Conservation (phyloP, 1,139 yeast species). For the Blastobotrys ciferrii region DNA sequence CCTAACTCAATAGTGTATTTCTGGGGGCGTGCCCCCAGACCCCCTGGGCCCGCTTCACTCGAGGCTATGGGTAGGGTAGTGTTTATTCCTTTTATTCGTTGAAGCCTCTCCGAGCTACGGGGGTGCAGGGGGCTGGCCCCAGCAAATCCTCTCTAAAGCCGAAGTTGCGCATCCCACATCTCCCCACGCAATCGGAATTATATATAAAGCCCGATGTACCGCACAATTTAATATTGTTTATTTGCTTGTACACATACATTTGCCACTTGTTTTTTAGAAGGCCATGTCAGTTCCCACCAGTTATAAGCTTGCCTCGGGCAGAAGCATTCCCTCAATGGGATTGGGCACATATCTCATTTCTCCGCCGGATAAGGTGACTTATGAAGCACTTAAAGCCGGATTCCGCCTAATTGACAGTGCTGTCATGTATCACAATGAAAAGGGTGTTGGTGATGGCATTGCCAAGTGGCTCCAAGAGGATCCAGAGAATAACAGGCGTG, state of each 20-base stretch:
- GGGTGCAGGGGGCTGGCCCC: too few species aligned
- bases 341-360: slow-evolving; percentile 62
- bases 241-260: neutral
- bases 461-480: slow-evolving; percentile 55
- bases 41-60: too few species aligned
- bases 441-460: slow-evolving; percentile 43
- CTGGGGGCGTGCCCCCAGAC: too few species aligned
- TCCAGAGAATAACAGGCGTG: slow-evolving; percentile 45
- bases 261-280: neutral
- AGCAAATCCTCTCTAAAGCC: too few species aligned
- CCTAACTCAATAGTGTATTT: too few species aligned
- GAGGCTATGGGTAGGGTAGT: too few species aligned
- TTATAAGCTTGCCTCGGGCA: slow-evolving; percentile 5
- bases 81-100: too few species aligned
- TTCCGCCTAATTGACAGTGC: slow-evolving; percentile 39
- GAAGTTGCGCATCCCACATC: too few species aligned
- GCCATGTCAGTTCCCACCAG: slow-evolving; percentile 2
- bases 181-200: neutral
- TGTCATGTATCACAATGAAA: slow-evolving; percentile 40
- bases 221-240: too few species aligned
- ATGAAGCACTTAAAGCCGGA: slow-evolving; percentile 46
- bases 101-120: too few species aligned
- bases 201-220: too few species aligned
- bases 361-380: slow-evolving; percentile 31
- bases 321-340: slow-evolving; percentile 33